Conservation (phyloP, 345 rosid genomes). For the Sisymbrium altissimum region DNA sequence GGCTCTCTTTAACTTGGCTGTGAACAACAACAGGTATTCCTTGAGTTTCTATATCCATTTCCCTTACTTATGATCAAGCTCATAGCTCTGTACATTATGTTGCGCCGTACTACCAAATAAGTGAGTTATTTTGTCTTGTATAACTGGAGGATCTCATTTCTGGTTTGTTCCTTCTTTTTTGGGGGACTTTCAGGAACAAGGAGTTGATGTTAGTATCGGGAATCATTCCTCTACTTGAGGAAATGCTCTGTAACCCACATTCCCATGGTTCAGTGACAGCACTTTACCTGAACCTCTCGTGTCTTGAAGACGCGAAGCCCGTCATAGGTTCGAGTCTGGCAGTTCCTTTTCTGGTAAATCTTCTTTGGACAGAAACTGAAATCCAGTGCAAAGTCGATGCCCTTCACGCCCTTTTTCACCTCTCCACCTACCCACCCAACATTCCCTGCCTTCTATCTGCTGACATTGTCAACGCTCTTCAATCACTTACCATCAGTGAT, state of each 20-base stretch:
- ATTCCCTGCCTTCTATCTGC: slow-evolving; percentile 63
- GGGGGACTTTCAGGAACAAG: slow-evolving; percentile 61
- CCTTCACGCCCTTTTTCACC: slow-evolving; percentile 81
- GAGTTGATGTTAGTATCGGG: slow-evolving; percentile 77
- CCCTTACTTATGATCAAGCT: not conserved
- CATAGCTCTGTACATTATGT: not conserved
- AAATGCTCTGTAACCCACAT: slow-evolving; percentile 56
- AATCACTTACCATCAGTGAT: slow-evolving; percentile 53
- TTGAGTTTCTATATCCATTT: not conserved
- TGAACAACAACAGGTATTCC: slow-evolving; percentile 80
- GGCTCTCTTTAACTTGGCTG: slow-evolving; percentile 96
- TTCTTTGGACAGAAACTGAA: slow-evolving; percentile 56
- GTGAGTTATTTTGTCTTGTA: not conserved
- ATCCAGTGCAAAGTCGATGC: slow-evolving; percentile 87
- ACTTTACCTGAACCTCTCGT: slow-evolving; percentile 84
- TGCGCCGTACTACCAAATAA: not conserved
- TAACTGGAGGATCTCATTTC: not conserved
- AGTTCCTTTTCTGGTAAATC: slow-evolving; percentile 65
- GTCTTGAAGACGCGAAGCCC: slow-evolving; percentile 72
- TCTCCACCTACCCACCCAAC: slow-evolving; percentile 63
- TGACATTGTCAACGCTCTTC: slow-evolving; percentile 62
- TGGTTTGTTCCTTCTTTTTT: not conserved
- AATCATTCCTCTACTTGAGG: slow-evolving; percentile 64
- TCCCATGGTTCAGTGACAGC: slow-evolving; percentile 71
- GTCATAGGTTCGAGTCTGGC: slow-evolving; percentile 75